These are phyloP conservation scores for Ogataea trehaloabstinens DNA, from an alignment of 805 yeast genomes.

Conservation along the genomic window DNA sequence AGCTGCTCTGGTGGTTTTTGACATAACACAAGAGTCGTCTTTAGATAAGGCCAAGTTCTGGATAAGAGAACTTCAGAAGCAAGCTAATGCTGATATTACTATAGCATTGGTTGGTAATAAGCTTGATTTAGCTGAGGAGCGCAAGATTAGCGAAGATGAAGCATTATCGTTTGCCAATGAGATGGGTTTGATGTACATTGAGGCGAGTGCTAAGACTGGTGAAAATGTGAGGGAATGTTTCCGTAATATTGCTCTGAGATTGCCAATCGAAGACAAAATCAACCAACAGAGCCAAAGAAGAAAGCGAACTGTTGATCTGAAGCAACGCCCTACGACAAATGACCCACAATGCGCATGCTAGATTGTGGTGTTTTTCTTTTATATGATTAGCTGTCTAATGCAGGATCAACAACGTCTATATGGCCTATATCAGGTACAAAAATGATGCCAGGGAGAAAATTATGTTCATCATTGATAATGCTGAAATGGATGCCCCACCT, in stretches of 20 bases:
- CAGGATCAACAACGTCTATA: too few species aligned
- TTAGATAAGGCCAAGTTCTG: slow-evolving; percentile 69
- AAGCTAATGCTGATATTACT: slow-evolving; percentile 70
- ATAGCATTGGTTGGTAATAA: slow-evolving; percentile 86
- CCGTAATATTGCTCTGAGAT: slow-evolving; percentile 47
- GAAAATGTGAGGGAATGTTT: slow-evolving; percentile 47
- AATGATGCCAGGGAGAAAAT: slow-evolving; percentile 1
- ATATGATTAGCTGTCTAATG: too few species aligned
- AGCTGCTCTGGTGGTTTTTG: slow-evolving; percentile 77
- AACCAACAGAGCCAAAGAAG: slow-evolving; percentile 21
- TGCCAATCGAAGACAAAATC: slow-evolving; percentile 33
- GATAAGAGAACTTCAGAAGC: slow-evolving; percentile 79
- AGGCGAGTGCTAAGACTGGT: slow-evolving; percentile 61
- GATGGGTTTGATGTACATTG: slow-evolving; percentile 46
- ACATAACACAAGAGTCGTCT: slow-evolving; percentile 67
- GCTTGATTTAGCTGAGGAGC: slow-evolving; percentile 52
- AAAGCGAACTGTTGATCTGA: slow-evolving; percentile 28
- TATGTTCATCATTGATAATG: not conserved
- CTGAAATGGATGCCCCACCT: not conserved
- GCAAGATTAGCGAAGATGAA: slow-evolving; percentile 43
- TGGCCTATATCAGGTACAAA: too few species aligned
- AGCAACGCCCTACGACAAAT: slow-evolving; percentile 30
- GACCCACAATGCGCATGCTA: slow-evolving; percentile 33
- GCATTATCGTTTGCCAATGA: slow-evolving; percentile 58
- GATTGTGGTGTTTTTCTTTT: too few species aligned